Evolutionary conservation across 805 yeast species (phyloP), one percentile per base, ranked within the genome.

Genomic region (Candida ficus): DNA sequence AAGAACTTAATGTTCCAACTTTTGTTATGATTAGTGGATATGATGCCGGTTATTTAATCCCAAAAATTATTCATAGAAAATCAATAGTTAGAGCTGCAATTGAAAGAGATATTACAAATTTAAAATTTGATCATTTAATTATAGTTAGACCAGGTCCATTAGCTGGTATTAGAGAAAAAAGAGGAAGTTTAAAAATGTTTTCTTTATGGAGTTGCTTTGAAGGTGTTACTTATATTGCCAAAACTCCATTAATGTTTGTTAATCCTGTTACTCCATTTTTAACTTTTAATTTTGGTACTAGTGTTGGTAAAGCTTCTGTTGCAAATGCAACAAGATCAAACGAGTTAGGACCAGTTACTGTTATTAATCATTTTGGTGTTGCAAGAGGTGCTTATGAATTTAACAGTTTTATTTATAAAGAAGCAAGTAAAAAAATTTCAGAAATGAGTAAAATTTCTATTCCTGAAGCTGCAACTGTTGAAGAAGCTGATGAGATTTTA

Each of bases 251-350:
- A 9, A 19, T 42, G 22, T 42, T 42, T 26, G 7, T 32, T 7
- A 37, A 33, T 29, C 45, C 42, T 17, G 23, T 25, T 11, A 30
- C 41, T 5, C 41, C 39, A 17, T 35, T 29, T 10, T 30, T 41
- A 16, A 38, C 38, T 17, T 33, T 37, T 7, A 44, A 29, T 19
- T 45, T 45, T 32, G 48, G 40, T 33, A 42, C 48, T 7, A 39
- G 46, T 35, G 48, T 45, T 18, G 48, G 48, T 5, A 42, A 45
- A 33, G 43, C 48, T 13, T 42, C 48, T 17, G 48, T 37, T 18
- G 17, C 35, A 7, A 13, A 33, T 7, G 38, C 20, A 7, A 21
- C 34, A 3, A 36, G 33, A 11, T 23, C 23, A 16, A 12, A 33
- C 12, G 33, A 32, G 12, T 30, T 35, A 16, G 38, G 30, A 4